Evolutionary conservation across 1,284 basidiomycete genomes (phyloP), one percentile per base, ranked within the genome.

Genomic region (Neonothopanus nambi): DNA sequence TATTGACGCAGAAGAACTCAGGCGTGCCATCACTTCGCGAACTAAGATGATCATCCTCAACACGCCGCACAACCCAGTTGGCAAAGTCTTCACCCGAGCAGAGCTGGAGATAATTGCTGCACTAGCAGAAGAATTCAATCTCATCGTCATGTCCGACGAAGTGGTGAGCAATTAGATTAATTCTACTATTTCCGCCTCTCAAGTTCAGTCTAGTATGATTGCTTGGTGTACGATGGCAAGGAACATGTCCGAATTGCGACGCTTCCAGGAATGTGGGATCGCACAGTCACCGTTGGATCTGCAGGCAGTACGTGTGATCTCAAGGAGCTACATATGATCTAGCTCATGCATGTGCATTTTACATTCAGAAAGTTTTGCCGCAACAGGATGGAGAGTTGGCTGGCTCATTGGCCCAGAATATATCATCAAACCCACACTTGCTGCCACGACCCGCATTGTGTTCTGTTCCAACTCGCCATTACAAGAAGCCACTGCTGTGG

Each of bases 211-310:
- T 11, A 93, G 88, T 99, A 99, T 70, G 97, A 99, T 65, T 92
- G 89, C 64, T 84, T 99, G 33, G 86, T 95, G 5, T 98, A 89
- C 64, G 93, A 96, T 62, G 84, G 79, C 42, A 86, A 89, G 61
- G 84, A 95, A 65, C 97, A 99, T 69, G 77, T 95, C 53, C 87
- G 95, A 50, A 91, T 99, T 61, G 96, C 96, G 3, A 91, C 79
- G 24, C 79, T 98, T 26, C 94, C 93, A 8, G 92, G 93, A n/a
- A 97, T 98, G 94, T 99, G 95, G 95, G 93, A 98, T 60, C 87
- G 78, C 24, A 80, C 78, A 11, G 75, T 80, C 1, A 79, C 78
- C 17, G 77, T 79, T 20, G 72, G 75, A 13, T 80, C 78, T 36
- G 77, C 77, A 40, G 78, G 77, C 55, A 80, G 78, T 78, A 67